phyloP scores from a whole-genome alignment of 805 yeast species.

The Cyberlindnera petersonii region DNA sequence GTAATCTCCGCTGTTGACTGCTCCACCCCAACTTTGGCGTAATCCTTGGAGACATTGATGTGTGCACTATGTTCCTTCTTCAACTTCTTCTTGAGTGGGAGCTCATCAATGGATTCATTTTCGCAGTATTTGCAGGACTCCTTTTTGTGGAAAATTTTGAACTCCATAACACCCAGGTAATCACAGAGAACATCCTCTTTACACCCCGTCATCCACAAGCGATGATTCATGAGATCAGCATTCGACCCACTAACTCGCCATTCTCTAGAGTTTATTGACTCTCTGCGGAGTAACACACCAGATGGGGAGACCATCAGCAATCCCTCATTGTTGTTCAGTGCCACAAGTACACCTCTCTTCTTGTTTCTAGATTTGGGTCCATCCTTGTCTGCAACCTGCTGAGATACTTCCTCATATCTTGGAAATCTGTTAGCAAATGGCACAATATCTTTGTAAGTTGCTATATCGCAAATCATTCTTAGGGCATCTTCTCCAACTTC shows the following conservation, averaged over 20 bases:
- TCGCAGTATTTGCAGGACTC: slow-evolving; percentile 3
- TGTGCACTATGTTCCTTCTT: neutral
- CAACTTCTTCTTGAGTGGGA: neutral
- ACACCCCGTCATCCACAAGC: neutral
- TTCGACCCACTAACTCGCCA: slow-evolving; percentile 1
- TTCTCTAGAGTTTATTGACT: neutral
- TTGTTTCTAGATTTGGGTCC: slow-evolving; percentile 1
- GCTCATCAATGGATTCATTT: neutral
- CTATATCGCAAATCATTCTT: neutral
- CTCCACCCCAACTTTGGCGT: neutral
- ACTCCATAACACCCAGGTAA: neutral
- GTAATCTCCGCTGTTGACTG: neutral
- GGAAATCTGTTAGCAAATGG: neutral
- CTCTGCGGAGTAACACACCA: neutral
- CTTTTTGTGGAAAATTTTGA: slow-evolving; percentile 1
- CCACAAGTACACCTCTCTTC: slow-evolving; percentile 2
- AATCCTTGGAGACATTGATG: neutral
- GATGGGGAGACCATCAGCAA: slow-evolving; percentile 2
- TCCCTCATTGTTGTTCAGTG: slow-evolving; percentile 2
- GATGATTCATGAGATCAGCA: neutral
- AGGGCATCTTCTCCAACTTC: neutral
- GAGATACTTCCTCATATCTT: neutral
- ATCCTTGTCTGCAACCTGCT: neutral
- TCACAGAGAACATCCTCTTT: neutral
- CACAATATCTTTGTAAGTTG: neutral